Base-by-base conservation (phyloP, 2,329 filamentous ascomycete genomes). In the Alternaria viburni region DNA sequence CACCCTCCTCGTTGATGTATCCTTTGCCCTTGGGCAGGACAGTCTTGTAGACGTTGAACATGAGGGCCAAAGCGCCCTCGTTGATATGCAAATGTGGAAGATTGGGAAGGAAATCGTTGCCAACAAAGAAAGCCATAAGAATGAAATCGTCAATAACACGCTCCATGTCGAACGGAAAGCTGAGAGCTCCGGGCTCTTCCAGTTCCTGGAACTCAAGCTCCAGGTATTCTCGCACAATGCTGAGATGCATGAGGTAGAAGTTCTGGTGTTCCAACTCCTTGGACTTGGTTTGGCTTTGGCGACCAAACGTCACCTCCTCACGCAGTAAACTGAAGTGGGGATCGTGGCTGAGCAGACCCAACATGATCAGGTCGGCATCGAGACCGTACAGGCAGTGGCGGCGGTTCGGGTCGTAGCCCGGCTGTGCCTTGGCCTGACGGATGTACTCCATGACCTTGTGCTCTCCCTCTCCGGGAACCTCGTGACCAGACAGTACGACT, bases 391-490 rank as follows among this genome's bases (percentile, higher is more conserved):
- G 86, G 81, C 96, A 99, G 82, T 99, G 96, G 61, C 96, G 92
- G 66, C 97, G 89, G 75, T 99, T 98, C 54, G 93, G 88, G 79
- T 97, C 90, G 81, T 99, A 99, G 67, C 90, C 89, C 3, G 92
- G 92, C 81, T 99, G 96, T 52, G 95, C 93, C 85, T 98, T 98
- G 66, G 96, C 93, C 81, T 96, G 93, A 72, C 96, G 92, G 80
- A 99, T 99, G 81, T 99, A 99, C 82, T 99, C 96, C 96, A 99
- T 99, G 82, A 99, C 97, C 84, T 99, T 99, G 85, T 99, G 96
- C 81, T 99, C 96, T 74, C 96, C 96, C 82, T 99, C 96, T 73
- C 96, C 96, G 7, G 96, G 96, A 25, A 98, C 95, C 81, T 99
- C 96, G 77, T 99, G 96, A 58, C 96, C 96, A 6, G 96, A 99